Evolutionary conservation across 805 yeast species (phyloP), one percentile per base, ranked within the genome.

Genomic region (Cyberlindnera bimundalis): DNA sequence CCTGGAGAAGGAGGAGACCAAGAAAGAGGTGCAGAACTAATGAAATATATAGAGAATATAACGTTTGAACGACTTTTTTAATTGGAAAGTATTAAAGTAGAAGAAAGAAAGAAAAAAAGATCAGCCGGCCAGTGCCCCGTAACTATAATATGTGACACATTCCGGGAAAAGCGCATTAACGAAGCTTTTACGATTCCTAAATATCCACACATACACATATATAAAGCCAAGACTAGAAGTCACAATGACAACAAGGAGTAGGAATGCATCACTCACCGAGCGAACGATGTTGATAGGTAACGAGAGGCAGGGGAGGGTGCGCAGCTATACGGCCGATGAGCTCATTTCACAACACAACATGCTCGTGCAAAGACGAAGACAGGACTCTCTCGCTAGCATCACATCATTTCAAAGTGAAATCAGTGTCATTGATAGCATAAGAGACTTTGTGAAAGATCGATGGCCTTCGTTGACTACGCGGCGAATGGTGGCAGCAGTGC

Each of bases 401-500:
- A 13, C 17, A 23, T 29, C 46, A 6, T 38, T 39, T 40, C 39
- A 38, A 20, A 43, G 52, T 30, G 47, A 51, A 16, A 25, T 32
- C 21, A 45, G 47, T 14, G 42, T 47, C 3, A 17, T 46, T 15
- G 38, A 46, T 10, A 41, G 50, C 23, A 50, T 52, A 29, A 49
- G 51, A 23, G 52, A 47, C 18, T 53, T 46, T 35, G 52, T 53
- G 10, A 39, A 14, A 23, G 46, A 45, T 16, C 41, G 40, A 18
- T 52, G 46, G 40, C 58, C 55, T 21, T 53, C 52, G 5, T 40
- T 46, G 18, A 45, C 50, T 9, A 43, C 55, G 2, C 35, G 42
- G 23, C 46, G 51, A 19, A 51, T 54, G 39, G 34, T 49, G 4
- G 60, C 59, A 0, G 47, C 51, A 6, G 25, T 50, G 3, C 29